These are phyloP conservation scores for Trametes cingulata DNA, from an alignment of 768 basidiomycete species.

Conservation along the genomic window DNA sequence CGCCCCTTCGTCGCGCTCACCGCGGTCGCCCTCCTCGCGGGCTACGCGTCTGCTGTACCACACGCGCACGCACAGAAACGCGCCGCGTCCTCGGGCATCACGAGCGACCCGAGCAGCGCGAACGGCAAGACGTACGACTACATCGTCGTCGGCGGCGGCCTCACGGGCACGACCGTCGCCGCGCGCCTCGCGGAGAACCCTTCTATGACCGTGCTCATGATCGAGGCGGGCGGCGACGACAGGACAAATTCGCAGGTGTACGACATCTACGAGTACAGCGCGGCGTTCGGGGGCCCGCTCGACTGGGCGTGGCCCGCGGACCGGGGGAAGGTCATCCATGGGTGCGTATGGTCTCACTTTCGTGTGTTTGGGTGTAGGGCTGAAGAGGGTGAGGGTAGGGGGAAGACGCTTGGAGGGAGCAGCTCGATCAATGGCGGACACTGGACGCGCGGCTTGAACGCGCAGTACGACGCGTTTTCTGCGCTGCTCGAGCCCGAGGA, in stretches of 20 bases:
- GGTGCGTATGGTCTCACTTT: constrained; percentile 31
- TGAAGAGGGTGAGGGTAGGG: constrained; percentile 29
- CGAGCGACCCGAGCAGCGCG: not conserved
- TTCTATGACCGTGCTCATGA: constrained; percentile 43
- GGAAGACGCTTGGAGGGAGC: constrained; percentile 43
- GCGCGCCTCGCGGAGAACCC: constrained; percentile 48
- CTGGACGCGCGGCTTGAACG: constrained; percentile 31
- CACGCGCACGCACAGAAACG: not conserved
- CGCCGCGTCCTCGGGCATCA: constrained; percentile 8
- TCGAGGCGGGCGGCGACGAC: constrained; percentile 55
- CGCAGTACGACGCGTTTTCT: constrained; percentile 32
- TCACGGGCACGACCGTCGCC: constrained; percentile 52
- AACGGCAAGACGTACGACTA: constrained; percentile 29
- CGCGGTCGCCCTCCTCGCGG: not conserved
- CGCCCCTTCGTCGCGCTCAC: not conserved
- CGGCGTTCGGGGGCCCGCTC: constrained; percentile 43
- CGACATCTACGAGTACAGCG: constrained; percentile 46
- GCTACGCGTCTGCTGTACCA: not conserved
- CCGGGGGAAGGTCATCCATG: constrained; percentile 27
- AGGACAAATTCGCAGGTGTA: constrained; percentile 45
- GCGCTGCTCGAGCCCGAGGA: constrained; percentile 28
- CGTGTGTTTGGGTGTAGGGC: not conserved
- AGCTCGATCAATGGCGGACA: constrained; percentile 33
- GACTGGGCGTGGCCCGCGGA: constrained; percentile 34
- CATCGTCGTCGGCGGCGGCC: constrained; percentile 42